Conservation (phyloP, 2,329 filamentous ascomycete species). For the Dothistroma septosporum region DNA sequence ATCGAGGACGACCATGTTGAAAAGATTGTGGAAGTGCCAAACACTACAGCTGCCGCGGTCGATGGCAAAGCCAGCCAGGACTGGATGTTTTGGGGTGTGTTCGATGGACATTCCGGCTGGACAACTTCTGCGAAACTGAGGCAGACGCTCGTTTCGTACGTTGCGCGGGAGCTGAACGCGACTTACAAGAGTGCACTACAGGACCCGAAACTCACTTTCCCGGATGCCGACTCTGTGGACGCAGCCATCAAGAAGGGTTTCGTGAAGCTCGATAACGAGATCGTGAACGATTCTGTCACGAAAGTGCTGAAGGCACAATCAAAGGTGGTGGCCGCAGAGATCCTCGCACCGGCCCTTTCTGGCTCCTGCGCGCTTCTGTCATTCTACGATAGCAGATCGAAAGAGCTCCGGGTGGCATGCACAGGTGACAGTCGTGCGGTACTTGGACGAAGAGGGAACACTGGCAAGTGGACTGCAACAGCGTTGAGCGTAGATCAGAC, state of each 20-base stretch:
- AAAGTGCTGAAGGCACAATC: conserved; percentile 86
- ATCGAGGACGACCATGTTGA: conserved; percentile 98
- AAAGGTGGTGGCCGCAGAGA: conserved; percentile 84
- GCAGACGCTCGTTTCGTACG: conserved; percentile 85
- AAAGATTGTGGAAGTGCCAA: conserved; percentile 89
- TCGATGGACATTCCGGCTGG: conserved; percentile 97
- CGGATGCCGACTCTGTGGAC: conserved; percentile 77
- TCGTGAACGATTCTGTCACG: conserved; percentile 86
- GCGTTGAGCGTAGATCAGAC: conserved; percentile 91
- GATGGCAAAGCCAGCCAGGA: conserved; percentile 62
- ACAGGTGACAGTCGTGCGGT: conserved; percentile 96
- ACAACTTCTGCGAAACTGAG: conserved; percentile 95
- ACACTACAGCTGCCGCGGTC: conserved; percentile 52
- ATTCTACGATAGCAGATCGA: conserved; percentile 87
- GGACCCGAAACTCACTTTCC: conserved; percentile 56
- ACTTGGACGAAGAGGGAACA: conserved; percentile 70
- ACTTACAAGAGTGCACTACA: conserved; percentile 75
- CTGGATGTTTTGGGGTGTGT: conserved; percentile 99
- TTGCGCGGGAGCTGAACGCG: conserved; percentile 84
- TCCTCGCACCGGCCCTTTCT: conserved; percentile 86
- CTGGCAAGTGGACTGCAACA: conserved; percentile 89
- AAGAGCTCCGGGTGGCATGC: conserved; percentile 87
- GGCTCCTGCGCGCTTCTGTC: conserved; percentile 96
- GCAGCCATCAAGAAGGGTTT: conserved; percentile 91
- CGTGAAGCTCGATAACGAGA: conserved; percentile 82